These are phyloP conservation scores for Candida parachauliodes DNA, from an alignment of 805 yeast species.

Conservation along the genomic window DNA sequence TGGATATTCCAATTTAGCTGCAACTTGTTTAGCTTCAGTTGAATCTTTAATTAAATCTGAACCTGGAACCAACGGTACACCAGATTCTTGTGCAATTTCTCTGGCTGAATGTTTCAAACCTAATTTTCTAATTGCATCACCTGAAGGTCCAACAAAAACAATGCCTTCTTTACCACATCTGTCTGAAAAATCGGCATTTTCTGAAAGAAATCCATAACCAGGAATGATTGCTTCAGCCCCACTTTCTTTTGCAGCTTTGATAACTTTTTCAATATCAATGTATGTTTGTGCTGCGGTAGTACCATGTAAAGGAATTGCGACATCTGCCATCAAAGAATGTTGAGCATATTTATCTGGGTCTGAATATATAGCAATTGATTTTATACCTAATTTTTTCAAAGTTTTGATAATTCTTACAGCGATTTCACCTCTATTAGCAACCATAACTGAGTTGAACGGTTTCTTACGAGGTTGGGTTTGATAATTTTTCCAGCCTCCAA, in stretches of 20 bases:
- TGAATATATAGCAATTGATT: conserved; percentile 83
- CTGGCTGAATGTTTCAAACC: conserved; percentile 97
- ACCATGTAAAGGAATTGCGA: conserved; percentile 76
- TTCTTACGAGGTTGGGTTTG: conserved; percentile 38
- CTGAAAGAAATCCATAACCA: conserved; percentile 95
- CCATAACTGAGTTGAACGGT: conserved; percentile 81
- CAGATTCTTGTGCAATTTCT: conserved; percentile 86
- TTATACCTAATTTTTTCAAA: conserved; percentile 72
- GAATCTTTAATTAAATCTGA: conserved; percentile 74
- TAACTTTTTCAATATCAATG: conserved; percentile 77
- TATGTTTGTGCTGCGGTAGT: conserved; percentile 88
- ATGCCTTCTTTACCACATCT: conserved; percentile 79
- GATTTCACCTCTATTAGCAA: conserved; percentile 97
- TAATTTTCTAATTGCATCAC: conserved; percentile 83
- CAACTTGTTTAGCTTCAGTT: conserved; percentile 72
- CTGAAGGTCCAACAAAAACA: conserved; percentile 94
- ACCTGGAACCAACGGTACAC: conserved; percentile 97
- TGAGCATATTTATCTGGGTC: conserved; percentile 86
- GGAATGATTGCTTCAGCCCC: conserved; percentile 96
- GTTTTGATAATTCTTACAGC: conserved; percentile 94
- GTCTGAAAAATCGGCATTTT: conserved; percentile 94
- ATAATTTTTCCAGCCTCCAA: conserved; percentile 85
- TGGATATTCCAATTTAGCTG: conserved; percentile 76
- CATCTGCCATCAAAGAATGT: conserved; percentile 83
- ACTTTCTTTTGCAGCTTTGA: conserved; percentile 77